phyloP scores from a whole-genome alignment of 208 protist genomes.

The Wallacemonas sp. region DNA sequence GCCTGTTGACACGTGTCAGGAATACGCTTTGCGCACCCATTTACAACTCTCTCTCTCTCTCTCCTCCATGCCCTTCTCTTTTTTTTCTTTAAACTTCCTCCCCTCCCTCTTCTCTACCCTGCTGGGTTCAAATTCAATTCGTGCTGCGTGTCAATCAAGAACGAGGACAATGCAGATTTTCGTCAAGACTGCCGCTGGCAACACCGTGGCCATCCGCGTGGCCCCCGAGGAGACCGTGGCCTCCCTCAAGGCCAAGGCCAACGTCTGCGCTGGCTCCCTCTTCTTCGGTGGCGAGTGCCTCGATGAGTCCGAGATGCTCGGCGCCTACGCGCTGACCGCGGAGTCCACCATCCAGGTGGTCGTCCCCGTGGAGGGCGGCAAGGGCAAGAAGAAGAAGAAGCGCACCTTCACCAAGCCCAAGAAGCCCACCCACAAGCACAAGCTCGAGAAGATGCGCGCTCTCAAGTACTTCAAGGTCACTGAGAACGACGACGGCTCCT shows the following conservation, averaged over 20 bases:
- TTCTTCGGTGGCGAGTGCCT: slow-evolving; percentile 92
- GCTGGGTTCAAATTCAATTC: no score
- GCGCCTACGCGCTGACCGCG: slow-evolving; percentile 68
- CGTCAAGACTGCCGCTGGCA: slow-evolving; percentile 90
- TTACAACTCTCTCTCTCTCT: slow-evolving; percentile 15
- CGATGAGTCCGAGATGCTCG: slow-evolving; percentile 70
- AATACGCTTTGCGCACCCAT: no score
- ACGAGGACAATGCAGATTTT: slow-evolving; percentile 92
- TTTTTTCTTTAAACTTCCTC: not conserved
- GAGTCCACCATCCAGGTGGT: slow-evolving; percentile 92
- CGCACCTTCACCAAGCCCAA: slow-evolving; percentile 99
- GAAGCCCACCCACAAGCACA: slow-evolving; percentile 98
- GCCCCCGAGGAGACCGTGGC: slow-evolving; percentile 87
- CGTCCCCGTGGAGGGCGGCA: slow-evolving; percentile 89
- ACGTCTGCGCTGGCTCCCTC: slow-evolving; percentile 72
- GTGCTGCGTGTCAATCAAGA: not conserved
- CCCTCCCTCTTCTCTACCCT: not conserved
- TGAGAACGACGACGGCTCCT: slow-evolving; percentile 96
- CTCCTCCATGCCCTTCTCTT: slow-evolving; percentile 12
- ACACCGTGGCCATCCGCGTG: slow-evolving; percentile 89
- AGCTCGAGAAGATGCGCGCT: slow-evolving; percentile 99
- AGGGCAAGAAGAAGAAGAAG: slow-evolving; percentile 99
- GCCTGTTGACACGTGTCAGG: no score
- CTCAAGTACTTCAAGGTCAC: slow-evolving; percentile 99
- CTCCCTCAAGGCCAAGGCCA: slow-evolving; percentile 75